phyloP scores from a whole-genome alignment of 2,329 filamentous ascomycete species.

The Colletotrichum orchidophilum region DNA sequence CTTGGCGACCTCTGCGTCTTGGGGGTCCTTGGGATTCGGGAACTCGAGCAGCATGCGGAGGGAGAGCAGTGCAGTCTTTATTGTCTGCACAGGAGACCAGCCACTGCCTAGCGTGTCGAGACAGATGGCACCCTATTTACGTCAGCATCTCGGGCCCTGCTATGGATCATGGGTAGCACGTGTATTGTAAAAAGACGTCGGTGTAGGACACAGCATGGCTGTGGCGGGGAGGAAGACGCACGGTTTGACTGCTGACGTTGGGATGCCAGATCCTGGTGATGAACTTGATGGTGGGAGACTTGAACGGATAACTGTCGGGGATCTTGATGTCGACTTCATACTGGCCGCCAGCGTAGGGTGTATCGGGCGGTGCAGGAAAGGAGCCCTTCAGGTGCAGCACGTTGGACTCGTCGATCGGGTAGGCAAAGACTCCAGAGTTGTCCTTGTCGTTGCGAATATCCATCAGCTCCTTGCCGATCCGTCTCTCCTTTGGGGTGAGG shows the following conservation, averaged over 20 bases:
- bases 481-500: slow-evolving; percentile 59
- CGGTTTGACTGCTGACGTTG: slow-evolving; percentile 93
- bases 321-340: slow-evolving; percentile 88
- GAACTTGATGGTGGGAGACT: slow-evolving; percentile 90
- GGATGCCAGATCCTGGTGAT: slow-evolving; percentile 96
- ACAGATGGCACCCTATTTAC: slow-evolving; percentile 86
- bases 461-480: slow-evolving; percentile 78
- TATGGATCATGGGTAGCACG: too few species aligned
- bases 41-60: slow-evolving; percentile 92
- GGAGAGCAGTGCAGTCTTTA: slow-evolving; percentile 94
- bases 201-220: too few species aligned
- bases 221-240: slow-evolving; percentile 57
- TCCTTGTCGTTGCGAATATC: slow-evolving; percentile 78
- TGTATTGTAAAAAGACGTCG: neutral
- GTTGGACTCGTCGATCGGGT: slow-evolving; percentile 71
- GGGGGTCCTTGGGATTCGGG: slow-evolving; percentile 94
- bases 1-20: slow-evolving; percentile 92
- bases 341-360: slow-evolving; percentile 88
- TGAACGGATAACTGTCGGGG: slow-evolving; percentile 90
- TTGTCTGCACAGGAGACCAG: slow-evolving; percentile 96
- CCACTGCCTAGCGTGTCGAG: slow-evolving; percentile 89
- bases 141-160: neutral
- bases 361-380: slow-evolving; percentile 89
- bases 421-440: slow-evolving; percentile 79
- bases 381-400: slow-evolving; percentile 84